Base-by-base conservation (phyloP, 495 filamentous ascomycete genomes). In the Daldinia vernicosa region DNA sequence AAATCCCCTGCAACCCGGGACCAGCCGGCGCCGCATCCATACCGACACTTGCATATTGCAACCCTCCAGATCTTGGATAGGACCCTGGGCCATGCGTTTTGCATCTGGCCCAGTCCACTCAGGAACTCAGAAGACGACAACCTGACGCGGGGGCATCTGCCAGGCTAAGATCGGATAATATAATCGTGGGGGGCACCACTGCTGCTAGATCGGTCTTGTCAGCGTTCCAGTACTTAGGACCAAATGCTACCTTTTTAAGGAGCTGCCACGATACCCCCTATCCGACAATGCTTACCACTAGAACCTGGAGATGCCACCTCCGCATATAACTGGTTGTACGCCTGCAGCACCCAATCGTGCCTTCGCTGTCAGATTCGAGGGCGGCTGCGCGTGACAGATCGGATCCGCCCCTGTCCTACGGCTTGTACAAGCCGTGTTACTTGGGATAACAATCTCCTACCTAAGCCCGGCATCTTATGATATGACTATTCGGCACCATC, bases 161-260 rank as follows among this genome's bases (percentile, higher is more conserved):
- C 71, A 74, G 63, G 66, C 63, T 74, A 70, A 70, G 71, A 69
- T 70, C 66, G 71, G 71, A 45, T 74, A 74, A 74, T 74, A 67
- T 74, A 28, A 53, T 63, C 71, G 71, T 74, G 71, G 71, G 71
- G 69, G 71, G 55, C 47, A 62, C 57, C 40, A 14, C 47, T 26
- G 51, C 30, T 60, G 43, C 39, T 63, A 47, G 59, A 15, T 66
- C 33, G 43, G 58, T 51, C 62, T 70, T 27, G 66, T 52, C 52
- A 63, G 51, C 50, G 17, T 58, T 60, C 24, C 15, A 37, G 35
- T 60, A 63, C 67, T 56, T 60, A 70, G 60, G 35, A 57, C 53
- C n/a, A 32, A 53, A 60, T 71, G n/a, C 51, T 26, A 47, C 50
- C 60, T 55, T 61, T 55, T 6, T 15, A 1, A 28, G 30, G 56